phyloP scores from a whole-genome alignment of 495 filamentous ascomycete species.

The Xylaria castorea region DNA sequence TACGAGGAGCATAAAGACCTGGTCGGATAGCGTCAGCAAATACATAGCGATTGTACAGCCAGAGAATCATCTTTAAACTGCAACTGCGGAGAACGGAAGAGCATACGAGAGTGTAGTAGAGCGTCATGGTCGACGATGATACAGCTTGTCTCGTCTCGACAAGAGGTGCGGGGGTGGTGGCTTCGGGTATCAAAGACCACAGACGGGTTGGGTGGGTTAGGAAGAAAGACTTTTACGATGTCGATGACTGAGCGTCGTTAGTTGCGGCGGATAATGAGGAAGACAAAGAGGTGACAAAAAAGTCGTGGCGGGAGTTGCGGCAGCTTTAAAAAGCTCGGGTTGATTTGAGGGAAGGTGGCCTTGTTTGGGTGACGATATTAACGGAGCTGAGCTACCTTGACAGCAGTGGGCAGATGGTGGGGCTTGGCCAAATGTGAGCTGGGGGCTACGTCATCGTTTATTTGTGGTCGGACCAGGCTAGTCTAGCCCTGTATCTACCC shows the following conservation, averaged over 20 bases:
- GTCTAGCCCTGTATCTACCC: background rate
- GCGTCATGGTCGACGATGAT: slow-evolving; percentile 77
- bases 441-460: slow-evolving; percentile 21
- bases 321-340: slow-evolving; percentile 22
- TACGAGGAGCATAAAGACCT: slow-evolving; percentile 94
- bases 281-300: background rate
- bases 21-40: slow-evolving; percentile 40
- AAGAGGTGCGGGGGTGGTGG: slow-evolving; percentile 36
- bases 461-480: background rate
- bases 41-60: slow-evolving; percentile 3
- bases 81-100: background rate
- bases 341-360: slow-evolving; percentile 23
- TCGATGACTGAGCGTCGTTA: background rate
- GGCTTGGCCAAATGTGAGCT: slow-evolving; percentile 6
- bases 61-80: background rate
- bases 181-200: background rate
- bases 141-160: slow-evolving; percentile 20
- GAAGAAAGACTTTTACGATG: background rate
- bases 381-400: slow-evolving; percentile 22
- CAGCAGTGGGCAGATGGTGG: slow-evolving; percentile 21
- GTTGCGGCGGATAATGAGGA: background rate
- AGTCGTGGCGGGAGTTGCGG: slow-evolving; percentile 11
- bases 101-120: slow-evolving; percentile 97
- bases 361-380: slow-evolving; percentile 28
- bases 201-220: background rate